phyloP scores from a whole-genome alignment of 495 filamentous ascomycete species.

The Penicillium longicatenatum region DNA sequence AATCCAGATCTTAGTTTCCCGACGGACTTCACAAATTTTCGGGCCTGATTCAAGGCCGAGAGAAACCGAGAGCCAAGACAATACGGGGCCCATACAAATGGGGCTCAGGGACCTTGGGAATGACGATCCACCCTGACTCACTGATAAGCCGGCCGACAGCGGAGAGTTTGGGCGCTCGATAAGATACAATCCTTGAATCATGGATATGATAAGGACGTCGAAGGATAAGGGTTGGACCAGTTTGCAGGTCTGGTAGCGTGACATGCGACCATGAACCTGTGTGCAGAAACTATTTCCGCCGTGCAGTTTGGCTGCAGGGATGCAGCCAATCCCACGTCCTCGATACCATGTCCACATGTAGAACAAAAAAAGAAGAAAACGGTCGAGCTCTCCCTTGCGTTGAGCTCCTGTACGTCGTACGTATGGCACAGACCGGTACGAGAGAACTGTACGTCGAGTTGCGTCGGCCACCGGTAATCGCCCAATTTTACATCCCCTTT shows the following conservation, averaged over 20 bases:
- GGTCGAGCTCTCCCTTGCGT: not conserved
- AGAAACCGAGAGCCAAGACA: constrained; percentile 22
- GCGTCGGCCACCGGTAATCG: not conserved
- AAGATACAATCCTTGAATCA: too few relatives aligned
- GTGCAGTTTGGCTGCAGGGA: not conserved
- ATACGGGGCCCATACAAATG: not conserved
- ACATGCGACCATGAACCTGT: constrained; percentile 8
- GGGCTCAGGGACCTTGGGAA: constrained; percentile 1
- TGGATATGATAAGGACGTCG: too few relatives aligned
- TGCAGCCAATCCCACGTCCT: not conserved
- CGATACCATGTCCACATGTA: not conserved
- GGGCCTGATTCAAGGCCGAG: constrained; percentile 12
- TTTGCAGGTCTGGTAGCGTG: not conserved
- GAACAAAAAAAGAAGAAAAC: not conserved
- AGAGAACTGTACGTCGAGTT: too few relatives aligned
- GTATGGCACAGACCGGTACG: too few relatives aligned
- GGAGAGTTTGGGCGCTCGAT: not conserved
- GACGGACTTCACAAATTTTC: not conserved
- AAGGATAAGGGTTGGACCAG: too few relatives aligned
- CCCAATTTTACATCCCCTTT: not conserved
- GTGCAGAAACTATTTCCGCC: not conserved
- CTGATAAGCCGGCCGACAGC: constrained; percentile 19
- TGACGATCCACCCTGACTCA: constrained; percentile 3
- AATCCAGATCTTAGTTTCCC: not conserved
- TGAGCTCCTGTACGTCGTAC: not conserved